Percentiles rank a stretch among this genome's conserved stretches.
Evolutionary conservation across 495 filamentous ascomycete genomes (phyloP).

Genomic region (Pyrenopolyporus hunteri): DNA sequence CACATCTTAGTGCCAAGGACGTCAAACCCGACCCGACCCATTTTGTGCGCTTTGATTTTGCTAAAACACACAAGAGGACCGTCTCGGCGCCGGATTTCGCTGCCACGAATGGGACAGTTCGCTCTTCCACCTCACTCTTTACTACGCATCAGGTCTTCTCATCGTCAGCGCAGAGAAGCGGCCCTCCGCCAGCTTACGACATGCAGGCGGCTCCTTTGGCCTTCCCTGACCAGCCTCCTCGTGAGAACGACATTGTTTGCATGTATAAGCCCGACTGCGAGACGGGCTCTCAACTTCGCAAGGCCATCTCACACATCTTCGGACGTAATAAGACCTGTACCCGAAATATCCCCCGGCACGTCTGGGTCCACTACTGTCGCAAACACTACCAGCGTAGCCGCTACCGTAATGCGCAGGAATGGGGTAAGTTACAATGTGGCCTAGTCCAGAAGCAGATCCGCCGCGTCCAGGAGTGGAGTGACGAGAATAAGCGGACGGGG

Average conservation of each 20-base stretch:
- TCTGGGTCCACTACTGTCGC: slow-evolving; percentile 77
- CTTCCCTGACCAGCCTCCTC: slow-evolving; percentile 15
- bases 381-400: slow-evolving; percentile 84
- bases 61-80: slow-evolving; percentile 46
- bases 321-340: slow-evolving; percentile 86
- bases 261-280: slow-evolving; percentile 53
- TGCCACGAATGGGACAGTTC: slow-evolving; percentile 12
- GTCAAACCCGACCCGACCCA: slow-evolving; percentile 12
- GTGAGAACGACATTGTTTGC: slow-evolving; percentile 32
- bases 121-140: slow-evolving; percentile 3
- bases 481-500: slow-evolving; percentile 43
- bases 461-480: slow-evolving; percentile 65
- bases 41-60: slow-evolving; percentile 12
- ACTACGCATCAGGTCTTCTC: background rate
- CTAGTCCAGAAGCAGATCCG: slow-evolving; percentile 64
- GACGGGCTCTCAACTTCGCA: slow-evolving; percentile 63
- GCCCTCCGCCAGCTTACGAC: slow-evolving; percentile 8
- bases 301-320: slow-evolving; percentile 83
- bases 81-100: slow-evolving; percentile 47
- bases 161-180: slow-evolving; percentile 3
- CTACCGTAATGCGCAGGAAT: slow-evolving; percentile 67
- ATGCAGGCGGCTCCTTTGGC: slow-evolving; percentile 30
- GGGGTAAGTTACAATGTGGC: slow-evolving; percentile 63
- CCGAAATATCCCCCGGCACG: slow-evolving; percentile 63
- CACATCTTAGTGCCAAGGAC: slow-evolving; percentile 11